Evolutionary conservation across 2,329 filamentous ascomycete species (phyloP), one percentile per base, ranked within the genome.

Genomic region (Pseudopithomyces chartarum): DNA sequence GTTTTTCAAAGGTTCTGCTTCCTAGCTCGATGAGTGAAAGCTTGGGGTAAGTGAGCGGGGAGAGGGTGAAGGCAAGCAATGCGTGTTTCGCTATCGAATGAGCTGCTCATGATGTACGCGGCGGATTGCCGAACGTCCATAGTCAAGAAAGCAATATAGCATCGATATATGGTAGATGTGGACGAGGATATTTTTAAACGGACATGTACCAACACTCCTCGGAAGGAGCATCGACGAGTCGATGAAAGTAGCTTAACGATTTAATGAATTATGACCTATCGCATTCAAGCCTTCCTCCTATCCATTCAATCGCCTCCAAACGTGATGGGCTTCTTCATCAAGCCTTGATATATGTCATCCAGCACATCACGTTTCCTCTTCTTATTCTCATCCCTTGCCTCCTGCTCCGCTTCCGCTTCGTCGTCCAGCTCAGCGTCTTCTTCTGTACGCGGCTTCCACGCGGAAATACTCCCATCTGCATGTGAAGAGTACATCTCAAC

Each of bases 401-500:
- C 67, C 23, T 61, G 64, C n/a, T 75, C 71, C 12, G 73, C 68
- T 33, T 74, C 68, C 36, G 81, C 78, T 43, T 76, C 73, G 26
- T 79, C 78, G 33, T 82, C 80, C 29, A 70, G 68, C 52, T 71
- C 57, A 7, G 71, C 73, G 53, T 80, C 79, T 48, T 86, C 75
- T 62, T 63, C 84, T 71, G 62, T 85, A 76, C 80, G 79, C 2
- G 91, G 90, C 64, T 83, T 82, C 92, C 94, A 97, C 3, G 85
- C 85, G 43, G 89, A 84, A 55, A 98, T 94, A 51, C 88, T 89
- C 0, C 94, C 94, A 70, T 97, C 92, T 2, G 88, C 82, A 67
- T 97, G 92, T 1, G 87, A 89, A 52, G 91, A 95, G 76, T 92
- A 96, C 55, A 97, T 84, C 62, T 89, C 87, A 1, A 88, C 87